Evolutionary conservation across 441 rosid genomes (phyloP), one percentile per base, ranked within the genome.

Genomic region (Adansonia madagascariensis): DNA sequence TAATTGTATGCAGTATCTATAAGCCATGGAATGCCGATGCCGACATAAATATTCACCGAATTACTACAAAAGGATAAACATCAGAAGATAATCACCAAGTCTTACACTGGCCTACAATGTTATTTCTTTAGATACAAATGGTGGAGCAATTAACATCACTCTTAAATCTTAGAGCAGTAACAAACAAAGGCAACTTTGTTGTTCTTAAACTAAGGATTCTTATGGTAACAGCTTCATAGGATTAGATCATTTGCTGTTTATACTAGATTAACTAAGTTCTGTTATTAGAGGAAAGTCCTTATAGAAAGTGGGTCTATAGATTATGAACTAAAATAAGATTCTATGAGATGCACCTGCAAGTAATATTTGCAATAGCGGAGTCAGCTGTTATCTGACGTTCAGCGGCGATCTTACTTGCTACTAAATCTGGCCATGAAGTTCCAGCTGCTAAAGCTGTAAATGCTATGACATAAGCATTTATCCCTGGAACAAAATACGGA

Each of bases 381-480:
- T 93, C 98, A 31, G 98, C 97, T 1, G 97, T 93, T 18, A 83
- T 76, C 84, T 93, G 98, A 71, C 97, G 89, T 75, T 95, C 97
- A 66, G 94, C 95, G 14, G 98, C 99, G 66, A 93, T 95, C 90
- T 93, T 93, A 79, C 98, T 93, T 7, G 98, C 98, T 76, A 95
- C 97, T 77, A 95, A 84, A 81, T 95, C 99, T 6, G 97, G 98
- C 98, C 99, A 95, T 44, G 98, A 95, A 64, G 99, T 91, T 80
- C 98, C 98, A 80, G 78, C 52, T 22, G 98, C 99, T 68, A 93
- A 84, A 63, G 92, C 98, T 41, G 98, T 95, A 71, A 95, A 92
- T 79, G 97, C 98, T 82, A 95, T 89, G 82, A 95, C 94, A 82
- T 93, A 93, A 78, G 94, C 82, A 86, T 93, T 89, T 83, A 95